Evolutionary conservation across 768 basidiomycete genomes (phyloP), one percentile per base, ranked within the genome.

Genomic region (Amanita fuliginea): DNA sequence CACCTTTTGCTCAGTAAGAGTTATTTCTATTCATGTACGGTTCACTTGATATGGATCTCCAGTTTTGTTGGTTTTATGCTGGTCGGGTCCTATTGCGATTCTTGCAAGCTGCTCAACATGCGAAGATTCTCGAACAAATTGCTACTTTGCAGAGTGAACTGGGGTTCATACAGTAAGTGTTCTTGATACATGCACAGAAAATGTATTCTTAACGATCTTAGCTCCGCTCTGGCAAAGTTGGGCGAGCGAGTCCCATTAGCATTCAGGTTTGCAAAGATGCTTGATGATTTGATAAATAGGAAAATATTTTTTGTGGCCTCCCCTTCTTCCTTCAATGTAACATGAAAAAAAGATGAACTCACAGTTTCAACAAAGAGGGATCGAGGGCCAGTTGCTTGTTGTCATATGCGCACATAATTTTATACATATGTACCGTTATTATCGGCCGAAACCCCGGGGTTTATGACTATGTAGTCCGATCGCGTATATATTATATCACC

Each of bases 31-130:
- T 19, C 33, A 34, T 39, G 26, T 46, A 3, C 3, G 5, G 36
- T 50, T 14, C 37, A 22, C 26, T 48, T 24, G 22, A 28, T 42
- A 49, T 49, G 45, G 28, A 9, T 16, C 35, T 26, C 28, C 49
- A 83, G 80, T 79, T 81, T 55, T 75, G 74, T 55, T 90, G 83
- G 83, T 86, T 83, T 59, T 67, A 74, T 44, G 75, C 74, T 40
- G 85, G 83, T 2, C 70, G 81, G 24, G 80, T 83, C 9, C 69
- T 88, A 18, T 73, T 78, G 14, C 73, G 81, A 11, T 86, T 86
- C 60, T 62, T 84, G 30, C 75, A 77, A 53, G 80, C 78, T 28
- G 79, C 83, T 3, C 67, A 78, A 28, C 75, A 83, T 32, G 72
- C 71, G 4, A 73, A 77, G 16, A 73, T 73, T 50, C 57, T 66